Percentiles rank a stretch among this genome's conserved stretches.
phyloP scores from a whole-genome alignment of 176 grass and related monocot genomes.

The Bothriochloa decipiens region DNA sequence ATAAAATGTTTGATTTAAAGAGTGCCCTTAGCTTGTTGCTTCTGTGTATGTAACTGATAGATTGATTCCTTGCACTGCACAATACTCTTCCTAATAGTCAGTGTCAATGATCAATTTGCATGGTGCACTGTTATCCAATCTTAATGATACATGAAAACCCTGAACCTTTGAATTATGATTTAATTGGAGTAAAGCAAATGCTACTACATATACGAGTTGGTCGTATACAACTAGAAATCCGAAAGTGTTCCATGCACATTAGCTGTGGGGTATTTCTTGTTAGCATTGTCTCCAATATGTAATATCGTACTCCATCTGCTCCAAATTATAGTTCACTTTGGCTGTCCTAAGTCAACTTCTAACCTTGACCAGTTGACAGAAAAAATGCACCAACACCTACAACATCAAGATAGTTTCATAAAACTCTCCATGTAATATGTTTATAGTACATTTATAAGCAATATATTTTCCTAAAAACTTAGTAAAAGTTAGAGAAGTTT shows the following conservation, averaged over 20 bases:
- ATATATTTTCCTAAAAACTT: background rate
- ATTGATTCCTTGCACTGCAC: conserved; percentile 27
- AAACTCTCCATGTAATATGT: background rate
- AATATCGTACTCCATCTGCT: background rate
- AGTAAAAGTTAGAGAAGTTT: background rate
- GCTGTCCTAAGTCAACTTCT: background rate
- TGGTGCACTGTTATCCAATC: background rate
- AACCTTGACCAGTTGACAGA: background rate
- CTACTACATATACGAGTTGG: no score
- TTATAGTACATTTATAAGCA: background rate
- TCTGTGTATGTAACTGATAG: conserved; percentile 3
- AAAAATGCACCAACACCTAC: background rate
- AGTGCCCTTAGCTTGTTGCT: background rate
- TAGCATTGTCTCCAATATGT: conserved; percentile 7
- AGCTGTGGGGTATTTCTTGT: conserved; percentile 1
- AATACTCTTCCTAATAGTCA: conserved; percentile 18
- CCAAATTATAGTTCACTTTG: background rate
- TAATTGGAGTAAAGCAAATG: background rate
- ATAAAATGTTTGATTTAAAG: conserved; percentile 21
- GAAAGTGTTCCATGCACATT: background rate
- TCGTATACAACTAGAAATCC: no score
- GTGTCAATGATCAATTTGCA: conserved; percentile 7
- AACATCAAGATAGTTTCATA: background rate
- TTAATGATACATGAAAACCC: background rate
- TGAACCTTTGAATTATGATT: background rate